Conservation (phyloP, 306 rosid species). For the Citrullus colocynthis region DNA sequence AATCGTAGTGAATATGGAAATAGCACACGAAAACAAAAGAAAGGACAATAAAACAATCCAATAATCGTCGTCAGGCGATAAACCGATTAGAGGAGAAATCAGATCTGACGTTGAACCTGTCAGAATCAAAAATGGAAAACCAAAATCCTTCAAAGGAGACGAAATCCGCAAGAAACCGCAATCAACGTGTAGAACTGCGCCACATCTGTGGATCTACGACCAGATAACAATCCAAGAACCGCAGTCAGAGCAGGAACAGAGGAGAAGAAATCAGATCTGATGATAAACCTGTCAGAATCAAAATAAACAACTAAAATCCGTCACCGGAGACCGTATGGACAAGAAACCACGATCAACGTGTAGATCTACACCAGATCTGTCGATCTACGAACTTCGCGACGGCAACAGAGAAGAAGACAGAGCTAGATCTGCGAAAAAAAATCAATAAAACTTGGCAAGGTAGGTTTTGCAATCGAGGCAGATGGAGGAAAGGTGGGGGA, state of each 20-base stretch:
- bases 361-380: neutral
- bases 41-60: neutral
- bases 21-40: neutral
- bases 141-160: neutral
- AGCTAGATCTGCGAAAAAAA: neutral
- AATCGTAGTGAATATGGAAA: neutral
- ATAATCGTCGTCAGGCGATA: neutral
- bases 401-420: neutral
- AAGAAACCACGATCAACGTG: neutral
- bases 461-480: neutral
- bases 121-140: neutral
- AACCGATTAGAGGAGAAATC: neutral
- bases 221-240: neutral
- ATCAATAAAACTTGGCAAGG: too few species aligned
- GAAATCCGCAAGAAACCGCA: neutral
- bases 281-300: neutral
- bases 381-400: neutral
- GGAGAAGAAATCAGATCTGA: neutral
- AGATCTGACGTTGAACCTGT: neutral
- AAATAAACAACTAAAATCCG: too few species aligned
- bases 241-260: neutral
- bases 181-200: neutral
- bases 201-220: neutral
- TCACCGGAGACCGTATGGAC: too few species aligned
- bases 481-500: accelerated